Evolutionary conservation across 1,139 yeast genomes (phyloP), one percentile per base, ranked within the genome.

Genomic region (Yamadazyma membranifaciens): DNA sequence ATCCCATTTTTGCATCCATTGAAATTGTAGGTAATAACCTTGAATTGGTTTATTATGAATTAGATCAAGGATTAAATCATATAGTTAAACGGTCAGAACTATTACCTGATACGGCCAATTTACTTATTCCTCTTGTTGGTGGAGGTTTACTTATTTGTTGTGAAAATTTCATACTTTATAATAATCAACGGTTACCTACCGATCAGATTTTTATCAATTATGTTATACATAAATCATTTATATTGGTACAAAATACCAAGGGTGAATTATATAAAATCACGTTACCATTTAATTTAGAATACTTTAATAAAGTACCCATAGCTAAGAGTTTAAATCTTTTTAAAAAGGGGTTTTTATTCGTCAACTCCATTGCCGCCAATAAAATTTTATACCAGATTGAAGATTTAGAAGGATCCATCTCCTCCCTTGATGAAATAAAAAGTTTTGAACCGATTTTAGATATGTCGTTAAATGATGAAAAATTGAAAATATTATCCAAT

Each of bases 11-110:
- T 71, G 95, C 88, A 0, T 75, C 92, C 0, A 62, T 92, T 14
- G 98, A 92, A 57, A 66, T 76, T n/a, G 86, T 80, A 40, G 12
- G 14, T 27, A 73, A 78, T 47, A 36, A 40, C 14, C 47, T 48
- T n/a, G 45, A 46, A 13, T 62, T 91, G 43, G 75, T 78, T 7
- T 84, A 76, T 57, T 91, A 91, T 61, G 94, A 87, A 55, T 65
- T 91, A 25, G 98, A 92, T 59, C 74, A 87, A 39, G 96, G 98
- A 0, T 67, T 91, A 40, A 89, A 91, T 55, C 86, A 84, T 55
- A 76, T 89, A 2, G 70, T 84, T 2, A 75, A 74, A 42, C 68
- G 76, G 43, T 58, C 76, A 13, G n/a, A 40, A 17, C 12, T 22
- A 7, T 3, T 78, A 2, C 69, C 71, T 0, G 46, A 52, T 0